A percentile compares a stretch with the other conserved stretches of the same genome.
phyloP scores from a whole-genome alignment of 495 filamentous ascomycete species.

The Friedmanniomyces endolithicus region DNA sequence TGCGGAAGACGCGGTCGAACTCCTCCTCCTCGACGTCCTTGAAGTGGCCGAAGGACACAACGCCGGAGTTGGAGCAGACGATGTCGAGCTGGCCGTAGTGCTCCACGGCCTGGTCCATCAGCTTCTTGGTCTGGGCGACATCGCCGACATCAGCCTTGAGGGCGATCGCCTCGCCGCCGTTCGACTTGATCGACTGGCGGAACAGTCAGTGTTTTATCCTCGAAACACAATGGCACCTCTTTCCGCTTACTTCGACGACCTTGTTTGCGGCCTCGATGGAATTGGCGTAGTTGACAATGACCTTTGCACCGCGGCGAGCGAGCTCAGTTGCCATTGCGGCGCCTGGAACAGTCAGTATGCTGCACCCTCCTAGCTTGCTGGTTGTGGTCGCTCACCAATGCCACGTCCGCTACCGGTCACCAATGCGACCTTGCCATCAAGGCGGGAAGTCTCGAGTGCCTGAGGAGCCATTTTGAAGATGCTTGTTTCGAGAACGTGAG shows the following conservation, averaged over 20 bases:
- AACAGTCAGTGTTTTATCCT: not conserved
- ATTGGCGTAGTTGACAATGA: slow-evolving; percentile 38
- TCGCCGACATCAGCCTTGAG: slow-evolving; percentile 42
- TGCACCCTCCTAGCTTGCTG: too few relatives aligned
- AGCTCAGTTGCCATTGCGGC: slow-evolving; percentile 35
- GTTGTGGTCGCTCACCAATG: slow-evolving; percentile 21
- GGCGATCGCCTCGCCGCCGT: slow-evolving; percentile 36
- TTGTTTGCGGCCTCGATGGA: slow-evolving; percentile 35
- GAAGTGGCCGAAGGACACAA: slow-evolving; percentile 40
- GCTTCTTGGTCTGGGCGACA: slow-evolving; percentile 30
- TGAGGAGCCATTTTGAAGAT: slow-evolving; percentile 8
- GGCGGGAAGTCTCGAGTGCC: slow-evolving; percentile 20
- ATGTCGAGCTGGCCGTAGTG: slow-evolving; percentile 38
- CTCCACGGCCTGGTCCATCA: slow-evolving; percentile 36
- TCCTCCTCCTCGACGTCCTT: slow-evolving; percentile 40
- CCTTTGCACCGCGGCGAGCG: slow-evolving; percentile 35
- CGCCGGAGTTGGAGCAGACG: slow-evolving; percentile 43
- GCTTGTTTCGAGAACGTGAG: not conserved
- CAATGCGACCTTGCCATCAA: slow-evolving; percentile 36
- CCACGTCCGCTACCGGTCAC: slow-evolving; percentile 36
- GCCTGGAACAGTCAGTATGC: too few relatives aligned
- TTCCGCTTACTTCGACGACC: slow-evolving; percentile 25
- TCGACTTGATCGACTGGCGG: slow-evolving; percentile 30
- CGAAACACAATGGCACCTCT: not conserved
- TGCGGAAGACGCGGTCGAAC: slow-evolving; percentile 42